Evolutionary conservation across 352 stramenopile species (phyloP).

Genomic region (Phytophthora brassicae): DNA sequence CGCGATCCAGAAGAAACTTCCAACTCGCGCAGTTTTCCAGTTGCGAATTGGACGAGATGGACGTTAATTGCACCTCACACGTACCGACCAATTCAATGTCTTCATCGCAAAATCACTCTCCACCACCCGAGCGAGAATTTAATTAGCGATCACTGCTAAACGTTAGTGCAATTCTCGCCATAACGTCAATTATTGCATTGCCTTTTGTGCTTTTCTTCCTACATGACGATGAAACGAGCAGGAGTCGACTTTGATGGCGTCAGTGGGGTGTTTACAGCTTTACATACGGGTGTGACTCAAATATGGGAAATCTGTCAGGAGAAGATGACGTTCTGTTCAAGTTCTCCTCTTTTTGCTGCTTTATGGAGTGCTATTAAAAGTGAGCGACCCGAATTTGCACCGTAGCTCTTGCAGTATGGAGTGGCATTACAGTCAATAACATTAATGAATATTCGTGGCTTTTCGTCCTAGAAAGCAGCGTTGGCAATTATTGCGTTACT

Average conservation of each 20-base stretch:
- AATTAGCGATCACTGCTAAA: slow-evolving; percentile 37
- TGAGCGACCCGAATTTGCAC: slow-evolving; percentile 41
- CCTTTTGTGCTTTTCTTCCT: slow-evolving; percentile 42
- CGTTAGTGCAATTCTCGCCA: slow-evolving; percentile 8
- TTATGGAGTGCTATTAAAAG: slow-evolving; percentile 38
- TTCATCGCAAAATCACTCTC: slow-evolving; percentile 9
- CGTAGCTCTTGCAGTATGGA: slow-evolving; percentile 42
- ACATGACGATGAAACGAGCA: slow-evolving; percentile 37
- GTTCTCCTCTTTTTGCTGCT: slow-evolving; percentile 52
- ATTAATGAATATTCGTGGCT: slow-evolving; percentile 17
- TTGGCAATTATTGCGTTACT: slow-evolving; percentile 37
- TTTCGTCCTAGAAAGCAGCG: slow-evolving; percentile 30
- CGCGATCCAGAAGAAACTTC: slow-evolving; percentile 17
- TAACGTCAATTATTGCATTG: slow-evolving; percentile 18
- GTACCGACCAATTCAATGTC: neutral
- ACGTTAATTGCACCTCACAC: slow-evolving; percentile 17
- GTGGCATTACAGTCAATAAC: slow-evolving; percentile 20
- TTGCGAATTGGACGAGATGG: slow-evolving; percentile 30
- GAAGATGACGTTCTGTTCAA: slow-evolving; percentile 53
- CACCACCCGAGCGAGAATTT: slow-evolving; percentile 28
- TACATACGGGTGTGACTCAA: slow-evolving; percentile 34
- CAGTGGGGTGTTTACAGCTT: slow-evolving; percentile 18
- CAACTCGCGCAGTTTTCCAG: slow-evolving; percentile 26
- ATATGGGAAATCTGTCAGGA: slow-evolving; percentile 58
- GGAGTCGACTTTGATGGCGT: slow-evolving; percentile 19